Conservation (phyloP, 371 early-diverging fungal species). For the Syncephalastrum sp. region DNA sequence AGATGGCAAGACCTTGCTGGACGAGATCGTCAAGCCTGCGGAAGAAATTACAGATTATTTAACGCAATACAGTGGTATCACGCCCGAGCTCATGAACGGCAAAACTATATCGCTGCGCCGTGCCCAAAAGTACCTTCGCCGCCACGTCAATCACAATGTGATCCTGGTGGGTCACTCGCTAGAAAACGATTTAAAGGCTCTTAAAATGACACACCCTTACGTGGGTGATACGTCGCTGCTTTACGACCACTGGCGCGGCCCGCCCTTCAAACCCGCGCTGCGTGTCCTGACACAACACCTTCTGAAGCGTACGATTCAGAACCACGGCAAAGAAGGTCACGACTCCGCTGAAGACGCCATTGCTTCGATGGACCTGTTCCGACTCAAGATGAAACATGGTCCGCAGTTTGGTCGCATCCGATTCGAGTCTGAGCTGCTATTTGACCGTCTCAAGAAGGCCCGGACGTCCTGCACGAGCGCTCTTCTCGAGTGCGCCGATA, state of each 20-base stretch:
- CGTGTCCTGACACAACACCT: slow-evolving; percentile 56
- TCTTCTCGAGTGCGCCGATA: slow-evolving; percentile 37
- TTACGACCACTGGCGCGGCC: slow-evolving; percentile 60
- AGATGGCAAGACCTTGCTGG: slow-evolving; percentile 56
- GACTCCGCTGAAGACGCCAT: slow-evolving; percentile 79
- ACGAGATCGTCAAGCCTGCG: slow-evolving; percentile 71
- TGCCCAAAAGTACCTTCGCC: slow-evolving; percentile 55
- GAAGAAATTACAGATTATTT: slow-evolving; percentile 70
- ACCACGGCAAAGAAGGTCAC: slow-evolving; percentile 57
- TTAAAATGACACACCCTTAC: slow-evolving; percentile 58
- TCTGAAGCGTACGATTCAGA: slow-evolving; percentile 64
- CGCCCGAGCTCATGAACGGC: slow-evolving; percentile 48
- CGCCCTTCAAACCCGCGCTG: slow-evolving; percentile 60
- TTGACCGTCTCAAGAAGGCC: slow-evolving; percentile 47
- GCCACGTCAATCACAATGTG: slow-evolving; percentile 55
- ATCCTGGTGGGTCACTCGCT: slow-evolving; percentile 54
- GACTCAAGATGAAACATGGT: slow-evolving; percentile 54
- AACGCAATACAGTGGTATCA: slow-evolving; percentile 73
- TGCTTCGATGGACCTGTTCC: slow-evolving; percentile 70
- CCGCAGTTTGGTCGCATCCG: slow-evolving; percentile 46
- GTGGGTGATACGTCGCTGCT: slow-evolving; percentile 74
- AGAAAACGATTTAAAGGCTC: slow-evolving; percentile 40
- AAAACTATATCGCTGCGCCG: slow-evolving; percentile 58
- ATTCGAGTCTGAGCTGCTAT: slow-evolving; percentile 46
- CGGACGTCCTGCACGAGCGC: slow-evolving; percentile 38